Percentiles rank a stretch among this genome's conserved stretches.
Evolutionary conservation across 108 stramenopile species (phyloP).

Genomic region (Phaeodactylum tricornutum): DNA sequence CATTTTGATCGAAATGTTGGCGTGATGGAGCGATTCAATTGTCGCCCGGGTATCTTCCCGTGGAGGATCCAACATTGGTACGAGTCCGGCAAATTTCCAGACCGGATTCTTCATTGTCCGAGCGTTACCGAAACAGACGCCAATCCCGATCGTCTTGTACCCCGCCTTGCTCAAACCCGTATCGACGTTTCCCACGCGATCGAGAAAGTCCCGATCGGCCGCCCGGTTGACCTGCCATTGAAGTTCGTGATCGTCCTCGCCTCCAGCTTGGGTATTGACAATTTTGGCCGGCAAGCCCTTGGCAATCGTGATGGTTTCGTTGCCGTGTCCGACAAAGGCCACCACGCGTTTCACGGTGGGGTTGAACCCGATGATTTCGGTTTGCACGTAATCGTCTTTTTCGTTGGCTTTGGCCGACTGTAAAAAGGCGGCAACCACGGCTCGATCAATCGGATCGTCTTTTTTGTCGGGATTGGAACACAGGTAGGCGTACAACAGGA

Average conservation of each 20-base stretch:
- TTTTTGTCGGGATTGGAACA: conserved; percentile 73
- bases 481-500: conserved; percentile 44
- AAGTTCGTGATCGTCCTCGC: conserved; percentile 45
- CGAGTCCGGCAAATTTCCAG: conserved; percentile 66
- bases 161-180: conserved; percentile 27
- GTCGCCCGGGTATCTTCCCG: conserved; percentile 65
- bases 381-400: conserved; percentile 21
- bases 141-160: conserved; percentile 70
- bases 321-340: conserved; percentile 31
- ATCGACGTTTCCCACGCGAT: conserved; percentile 16
- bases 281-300: conserved; percentile 72
- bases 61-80: conserved; percentile 81
- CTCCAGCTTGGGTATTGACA: conserved; percentile 55
- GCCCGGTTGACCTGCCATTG: conserved; percentile 54
- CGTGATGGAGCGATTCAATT: conserved; percentile 50
- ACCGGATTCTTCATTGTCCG: conserved; percentile 26
- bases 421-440: conserved; percentile 43
- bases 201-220: conserved; percentile 17
- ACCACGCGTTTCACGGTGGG: conserved; percentile 51
- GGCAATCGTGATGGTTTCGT: conserved; percentile 36
- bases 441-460: conserved; percentile 78
- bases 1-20: conserved; percentile 79
- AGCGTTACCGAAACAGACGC: conserved; percentile 39
- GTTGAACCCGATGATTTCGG: conserved; percentile 54
- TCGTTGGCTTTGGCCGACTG: not conserved